A percentile compares a stretch with the other conserved stretches of the same genome.
Evolutionary conservation across 2,329 filamentous ascomycete species (phyloP).

Genomic region (Xylaria sp.): DNA sequence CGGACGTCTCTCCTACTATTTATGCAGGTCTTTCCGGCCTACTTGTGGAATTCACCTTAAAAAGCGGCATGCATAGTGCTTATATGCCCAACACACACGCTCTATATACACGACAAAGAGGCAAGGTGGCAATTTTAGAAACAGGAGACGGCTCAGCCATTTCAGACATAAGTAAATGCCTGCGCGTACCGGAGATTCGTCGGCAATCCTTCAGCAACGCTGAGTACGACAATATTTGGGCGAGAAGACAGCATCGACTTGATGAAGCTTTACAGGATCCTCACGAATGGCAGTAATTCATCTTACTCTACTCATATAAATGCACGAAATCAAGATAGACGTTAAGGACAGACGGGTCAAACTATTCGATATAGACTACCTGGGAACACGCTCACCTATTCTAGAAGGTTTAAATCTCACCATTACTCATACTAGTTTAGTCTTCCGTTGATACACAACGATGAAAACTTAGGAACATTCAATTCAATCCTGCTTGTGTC

Average conservation of each 20-base stretch:
- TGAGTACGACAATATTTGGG: conserved; percentile 5
- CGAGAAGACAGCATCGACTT: conserved; percentile 40
- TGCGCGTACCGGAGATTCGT: conserved; percentile 43
- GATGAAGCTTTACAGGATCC: conserved; percentile 42
- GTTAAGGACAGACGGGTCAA: neutral
- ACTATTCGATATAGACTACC: neutral
- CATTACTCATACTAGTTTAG: neutral
- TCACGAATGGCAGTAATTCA: conserved; percentile 29
- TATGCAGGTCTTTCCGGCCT: conserved; percentile 62
- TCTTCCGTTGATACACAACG: neutral
- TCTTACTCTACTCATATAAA: neutral
- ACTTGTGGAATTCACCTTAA: conserved; percentile 56
- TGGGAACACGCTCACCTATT: neutral
- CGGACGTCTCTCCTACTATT: conserved; percentile 58
- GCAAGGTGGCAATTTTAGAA: conserved; percentile 44
- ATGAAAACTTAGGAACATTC: neutral
- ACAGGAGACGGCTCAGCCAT: conserved; percentile 47
- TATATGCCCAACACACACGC: conserved; percentile 3
- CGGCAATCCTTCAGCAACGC: conserved; percentile 36
- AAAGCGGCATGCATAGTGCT: conserved; percentile 34
- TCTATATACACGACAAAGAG: conserved; percentile 36
- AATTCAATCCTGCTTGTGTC: neutral
- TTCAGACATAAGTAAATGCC: conserved; percentile 43
- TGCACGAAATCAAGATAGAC: neutral
- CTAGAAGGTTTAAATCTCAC: neutral